Base-by-base conservation (phyloP, 208 protist species). In the Trypanosoma lewisi region DNA sequence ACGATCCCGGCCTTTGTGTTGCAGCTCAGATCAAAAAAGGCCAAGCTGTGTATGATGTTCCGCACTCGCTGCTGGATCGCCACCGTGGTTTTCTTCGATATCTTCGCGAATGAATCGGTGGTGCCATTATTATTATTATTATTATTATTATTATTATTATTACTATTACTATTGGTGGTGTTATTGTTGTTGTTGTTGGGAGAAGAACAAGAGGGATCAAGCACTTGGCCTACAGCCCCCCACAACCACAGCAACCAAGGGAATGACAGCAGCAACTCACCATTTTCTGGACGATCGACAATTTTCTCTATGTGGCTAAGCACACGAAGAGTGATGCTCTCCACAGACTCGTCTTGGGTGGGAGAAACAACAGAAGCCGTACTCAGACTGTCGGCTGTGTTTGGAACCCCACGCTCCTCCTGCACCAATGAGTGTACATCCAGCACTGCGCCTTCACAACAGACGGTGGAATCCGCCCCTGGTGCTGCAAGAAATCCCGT, bases 211-310 rank as follows among this genome's bases (percentile, higher is more conserved):
- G 48, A 5, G 28, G 37, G 30, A 4, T 17, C 70, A 50, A 91
- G 51, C 34, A 91, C 75, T 5, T 72, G 67, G 23, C 67, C 56
- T 30, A 89, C 75, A 14, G 83, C 79, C n/a, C 23, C 47, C 85
- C 87, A 94, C 41, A 96, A 67, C 67, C 87, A 93, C 11, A 72
- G 71, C n/a, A 96, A 70, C 87, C 90, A 96, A 27, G 76, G 73
- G 51, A 80, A 78, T 30, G 60, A 65, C 30, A 91, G 68, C 33
- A 96, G 74, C 42, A 73, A 80, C 56, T 78, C 56, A 9, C 66
- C 85, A 71, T 90, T 93, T 42, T 70, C 63, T 21, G 67, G 55
- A 52, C 85, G 68, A 61, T 90, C 90, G 17, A 89, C 70, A 52
- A 96, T 75, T 69, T 89, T 91, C 59, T 92, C 84, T 12, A 96